Conservation (phyloP, 805 yeast species). For the Wickerhamiella brachini region DNA sequence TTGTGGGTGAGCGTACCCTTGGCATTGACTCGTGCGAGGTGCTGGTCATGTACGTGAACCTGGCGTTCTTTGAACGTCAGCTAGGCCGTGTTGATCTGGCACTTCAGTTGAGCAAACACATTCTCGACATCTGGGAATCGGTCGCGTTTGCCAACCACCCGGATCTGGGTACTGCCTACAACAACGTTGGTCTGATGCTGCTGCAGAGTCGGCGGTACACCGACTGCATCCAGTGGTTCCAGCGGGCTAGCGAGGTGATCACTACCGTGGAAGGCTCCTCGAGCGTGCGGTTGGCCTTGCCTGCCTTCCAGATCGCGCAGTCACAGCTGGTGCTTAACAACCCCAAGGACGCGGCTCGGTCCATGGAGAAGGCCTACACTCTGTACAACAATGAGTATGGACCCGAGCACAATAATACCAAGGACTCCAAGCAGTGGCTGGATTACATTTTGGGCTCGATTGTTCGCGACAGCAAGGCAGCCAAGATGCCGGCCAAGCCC, state of each 20-base stretch:
- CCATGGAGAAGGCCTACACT: slow-evolving; percentile 41
- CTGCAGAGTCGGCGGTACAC: slow-evolving; percentile 36
- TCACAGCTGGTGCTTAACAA: slow-evolving; percentile 39
- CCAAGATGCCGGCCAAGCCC: background rate
- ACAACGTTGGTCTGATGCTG: slow-evolving; percentile 47
- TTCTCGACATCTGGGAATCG: slow-evolving; percentile 43
- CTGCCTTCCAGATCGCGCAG: slow-evolving; percentile 58
- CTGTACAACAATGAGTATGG: slow-evolving; percentile 50
- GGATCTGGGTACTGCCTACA: slow-evolving; percentile 46
- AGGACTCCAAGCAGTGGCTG: slow-evolving; percentile 53
- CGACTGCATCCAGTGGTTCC: slow-evolving; percentile 40
- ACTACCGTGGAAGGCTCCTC: slow-evolving; percentile 39
- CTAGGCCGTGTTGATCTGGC: slow-evolving; percentile 47
- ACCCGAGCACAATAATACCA: slow-evolving; percentile 49
- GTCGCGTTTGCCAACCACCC: slow-evolving; percentile 58
- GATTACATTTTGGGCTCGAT: slow-evolving; percentile 40
- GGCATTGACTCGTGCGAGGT: slow-evolving; percentile 77
- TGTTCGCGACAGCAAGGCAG: slow-evolving; percentile 21
- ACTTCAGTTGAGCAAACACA: slow-evolving; percentile 45
- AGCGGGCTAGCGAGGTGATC: slow-evolving; percentile 40
- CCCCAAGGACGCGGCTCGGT: slow-evolving; percentile 41
- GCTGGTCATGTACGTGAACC: slow-evolving; percentile 53
- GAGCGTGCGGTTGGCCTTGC: slow-evolving; percentile 48
- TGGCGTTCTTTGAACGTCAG: slow-evolving; percentile 57
- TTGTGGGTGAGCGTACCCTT: slow-evolving; percentile 60